Base-by-base conservation (phyloP, 345 rosid genomes). In the Arabis alpina region DNA sequence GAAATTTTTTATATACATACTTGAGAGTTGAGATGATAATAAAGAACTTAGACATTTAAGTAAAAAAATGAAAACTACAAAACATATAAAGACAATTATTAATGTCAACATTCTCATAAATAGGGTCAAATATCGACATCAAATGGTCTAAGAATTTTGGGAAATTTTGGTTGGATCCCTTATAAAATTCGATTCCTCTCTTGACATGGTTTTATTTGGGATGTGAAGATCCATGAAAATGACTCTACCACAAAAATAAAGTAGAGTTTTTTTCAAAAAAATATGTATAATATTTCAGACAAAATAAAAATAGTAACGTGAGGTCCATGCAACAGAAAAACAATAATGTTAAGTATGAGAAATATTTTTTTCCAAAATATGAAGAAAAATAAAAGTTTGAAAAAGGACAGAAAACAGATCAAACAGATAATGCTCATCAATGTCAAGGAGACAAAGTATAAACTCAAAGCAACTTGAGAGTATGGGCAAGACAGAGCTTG, bases 371-470 rank as follows among this genome's bases (percentile, higher is more conserved):
- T 5, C 19, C 3, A 2, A 37, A 27, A 50, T 32, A 14, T 13
- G n/a, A 36, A 2, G 24, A 57, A 28, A 56, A 7, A 10, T 8
- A n/a, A 2, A 56, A 32, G 39, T 39, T 45, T 54, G 51, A 37
- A 32, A 61, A 61, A 61, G 5, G 74, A 67, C 44, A 68, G 23
- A 58, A 62, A 40, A 61, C 70, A 68, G 49, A 75, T 36, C 69
- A 54, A 61, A 61, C 37, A 75, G 74, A 54, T 68, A 68, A 75
- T 62, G 60, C 10, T 68, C 64, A 75, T 54, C 65, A 68, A 68
- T 75, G 65, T 61, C 79, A 62, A 69, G 79, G 39, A 75, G 79
- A 62, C 75, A 75, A 42, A 8, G 74, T 61, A 19, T 68, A 55
- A 62, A 68, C 79, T 62, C 70, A 62, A 62, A 75, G 60, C 75